These are phyloP conservation scores for Suillus discolor DNA, from an alignment of 768 basidiomycete genomes.

Conservation along the genomic window DNA sequence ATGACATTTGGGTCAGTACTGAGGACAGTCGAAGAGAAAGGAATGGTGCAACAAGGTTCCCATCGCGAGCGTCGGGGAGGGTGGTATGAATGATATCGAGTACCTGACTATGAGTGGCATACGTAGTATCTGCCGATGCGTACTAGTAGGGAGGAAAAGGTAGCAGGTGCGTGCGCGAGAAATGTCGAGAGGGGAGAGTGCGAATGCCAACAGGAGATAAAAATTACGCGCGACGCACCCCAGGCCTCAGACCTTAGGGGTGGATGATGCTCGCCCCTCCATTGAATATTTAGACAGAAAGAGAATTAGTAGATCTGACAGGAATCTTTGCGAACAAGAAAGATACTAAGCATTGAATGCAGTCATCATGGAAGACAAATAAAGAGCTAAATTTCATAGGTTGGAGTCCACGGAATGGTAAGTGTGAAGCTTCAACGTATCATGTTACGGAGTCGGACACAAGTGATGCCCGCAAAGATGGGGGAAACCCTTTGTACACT, in stretches of 20 bases:
- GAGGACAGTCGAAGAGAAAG: neutral
- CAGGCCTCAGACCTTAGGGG: neutral
- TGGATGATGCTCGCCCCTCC: neutral
- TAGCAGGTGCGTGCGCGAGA: too few species aligned
- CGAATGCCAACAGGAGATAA: neutral
- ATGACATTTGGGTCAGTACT: neutral
- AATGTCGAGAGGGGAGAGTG: neutral
- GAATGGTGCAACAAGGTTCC: neutral
- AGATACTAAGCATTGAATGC: too few species aligned
- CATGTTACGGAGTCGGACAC: neutral
- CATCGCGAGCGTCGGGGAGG: neutral
- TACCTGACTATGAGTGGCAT: neutral
- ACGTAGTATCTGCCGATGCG: neutral
- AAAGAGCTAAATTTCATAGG: neutral
- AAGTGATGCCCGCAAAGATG: too few species aligned
- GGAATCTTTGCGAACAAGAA: neutral
- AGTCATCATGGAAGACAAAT: too few species aligned
- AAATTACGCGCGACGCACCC: neutral
- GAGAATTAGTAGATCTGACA: neutral
- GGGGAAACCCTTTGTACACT: neutral
- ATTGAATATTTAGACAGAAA: neutral
- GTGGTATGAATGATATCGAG: neutral
- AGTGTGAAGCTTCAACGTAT: neutral
- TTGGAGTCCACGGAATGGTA: neutral
- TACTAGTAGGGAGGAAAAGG: too few species aligned